These are phyloP conservation scores for Isatis lusitanica DNA, from an alignment of 441 rosid species.

Conservation along the genomic window DNA sequence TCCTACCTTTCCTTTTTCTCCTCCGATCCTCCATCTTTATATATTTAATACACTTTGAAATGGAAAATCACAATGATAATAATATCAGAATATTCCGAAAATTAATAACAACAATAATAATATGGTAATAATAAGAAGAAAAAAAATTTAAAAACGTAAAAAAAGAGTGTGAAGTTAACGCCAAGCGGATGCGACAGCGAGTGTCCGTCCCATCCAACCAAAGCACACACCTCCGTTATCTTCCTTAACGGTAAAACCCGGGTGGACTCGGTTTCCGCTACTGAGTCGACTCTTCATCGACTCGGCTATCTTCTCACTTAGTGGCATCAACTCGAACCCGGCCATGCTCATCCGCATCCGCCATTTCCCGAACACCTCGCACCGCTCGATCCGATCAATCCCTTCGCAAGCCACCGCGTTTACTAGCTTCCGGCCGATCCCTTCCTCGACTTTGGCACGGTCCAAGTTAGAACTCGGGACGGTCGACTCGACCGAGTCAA, in stretches of 20 bases:
- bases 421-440: constrained; percentile 59
- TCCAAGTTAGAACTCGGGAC: constrained; percentile 43
- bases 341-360: constrained; percentile 95
- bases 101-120: constrained; percentile 39
- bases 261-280: constrained; percentile 51
- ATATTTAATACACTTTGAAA: constrained; percentile 43
- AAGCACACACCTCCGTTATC: constrained; percentile 79
- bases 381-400: constrained; percentile 78
- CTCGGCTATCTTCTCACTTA: constrained; percentile 60
- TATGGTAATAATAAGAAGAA: constrained; percentile 32
- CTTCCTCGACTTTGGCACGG: constrained; percentile 60
- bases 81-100: constrained; percentile 31
- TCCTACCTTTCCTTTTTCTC: constrained; percentile 21
- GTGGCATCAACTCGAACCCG: constrained; percentile 65
- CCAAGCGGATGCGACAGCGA: constrained; percentile 98
- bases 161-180: constrained; percentile 51
- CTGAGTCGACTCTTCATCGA: constrained; percentile 52
- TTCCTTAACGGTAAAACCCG: constrained; percentile 78
- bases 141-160: neutral
- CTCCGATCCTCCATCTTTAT: constrained; percentile 36
- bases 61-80: constrained; percentile 33
- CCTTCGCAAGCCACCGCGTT: constrained; percentile 94
- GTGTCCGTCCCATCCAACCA: constrained; percentile 90
- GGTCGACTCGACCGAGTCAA: constrained; percentile 75
- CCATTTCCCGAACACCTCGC: constrained; percentile 99